phyloP scores from a whole-genome alignment of 768 basidiomycete species.

The Pisolithus tinctorius region DNA sequence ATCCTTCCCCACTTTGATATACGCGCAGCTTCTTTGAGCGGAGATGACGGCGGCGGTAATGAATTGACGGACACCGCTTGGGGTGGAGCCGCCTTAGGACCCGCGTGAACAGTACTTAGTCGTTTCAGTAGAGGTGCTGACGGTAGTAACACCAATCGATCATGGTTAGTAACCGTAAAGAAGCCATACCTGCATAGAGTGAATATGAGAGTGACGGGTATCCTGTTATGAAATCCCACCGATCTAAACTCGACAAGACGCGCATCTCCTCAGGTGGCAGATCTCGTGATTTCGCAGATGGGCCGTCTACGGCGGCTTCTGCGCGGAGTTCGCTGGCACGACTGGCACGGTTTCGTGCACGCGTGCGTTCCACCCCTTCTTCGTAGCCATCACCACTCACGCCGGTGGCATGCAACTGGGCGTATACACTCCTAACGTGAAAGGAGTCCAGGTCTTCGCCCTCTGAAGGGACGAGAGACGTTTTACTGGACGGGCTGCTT shows the following conservation, averaged over 20 bases:
- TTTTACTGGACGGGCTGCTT: constrained; percentile 41
- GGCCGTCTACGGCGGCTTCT: constrained; percentile 48
- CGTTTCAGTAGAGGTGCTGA: constrained; percentile 56
- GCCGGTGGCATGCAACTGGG: constrained; percentile 78
- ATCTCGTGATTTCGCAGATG: constrained; percentile 56
- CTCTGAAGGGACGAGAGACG: constrained; percentile 63
- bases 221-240: constrained; percentile 43
- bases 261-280: constrained; percentile 68
- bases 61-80: constrained; percentile 39
- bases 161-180: constrained; percentile 72
- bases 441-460: constrained; percentile 80
- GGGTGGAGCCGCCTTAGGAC: constrained; percentile 39
- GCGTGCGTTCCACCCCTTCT: constrained; percentile 89
- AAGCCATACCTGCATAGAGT: constrained; percentile 75
- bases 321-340: constrained; percentile 55
- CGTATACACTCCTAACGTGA: constrained; percentile 83
- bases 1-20: constrained; percentile 93
- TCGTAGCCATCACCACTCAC: constrained; percentile 93
- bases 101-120: constrained; percentile 38
- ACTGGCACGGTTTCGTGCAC: constrained; percentile 57
- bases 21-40: constrained; percentile 62
- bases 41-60: constrained; percentile 41
- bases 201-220: constrained; percentile 2
- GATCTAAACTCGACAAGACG: constrained; percentile 73
- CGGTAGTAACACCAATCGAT: constrained; percentile 72